Evolutionary conservation across 768 basidiomycete genomes (phyloP).

Genomic region (Phylloporus arenicola): DNA sequence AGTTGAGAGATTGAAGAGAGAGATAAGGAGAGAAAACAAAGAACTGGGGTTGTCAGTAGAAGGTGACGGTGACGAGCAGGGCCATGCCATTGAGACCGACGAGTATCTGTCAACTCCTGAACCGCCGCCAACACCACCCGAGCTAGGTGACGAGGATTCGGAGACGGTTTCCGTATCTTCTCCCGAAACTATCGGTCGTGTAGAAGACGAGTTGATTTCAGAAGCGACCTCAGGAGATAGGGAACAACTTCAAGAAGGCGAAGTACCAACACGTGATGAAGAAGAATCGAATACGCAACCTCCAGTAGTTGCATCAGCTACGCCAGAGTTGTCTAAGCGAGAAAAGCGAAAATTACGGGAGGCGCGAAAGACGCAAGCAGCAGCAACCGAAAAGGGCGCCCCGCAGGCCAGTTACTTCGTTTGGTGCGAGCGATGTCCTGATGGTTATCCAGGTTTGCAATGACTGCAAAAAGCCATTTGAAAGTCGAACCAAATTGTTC

Average conservation of each 20-base stretch:
- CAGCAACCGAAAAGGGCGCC: not conserved
- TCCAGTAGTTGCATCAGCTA: slow-evolving; percentile 1
- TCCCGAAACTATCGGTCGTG: not conserved
- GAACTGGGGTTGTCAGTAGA: slow-evolving; percentile 49
- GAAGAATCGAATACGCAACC: not conserved
- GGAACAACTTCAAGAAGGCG: slow-evolving; percentile 3
- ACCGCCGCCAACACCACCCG: slow-evolving; percentile 14
- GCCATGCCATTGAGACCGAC: slow-evolving; percentile 7
- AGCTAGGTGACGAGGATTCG: slow-evolving; percentile 1
- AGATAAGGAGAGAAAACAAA: slow-evolving; percentile 74
- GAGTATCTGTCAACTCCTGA: slow-evolving; percentile 1
- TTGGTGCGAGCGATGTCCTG: slow-evolving; percentile 6
- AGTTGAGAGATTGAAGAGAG: slow-evolving; percentile 66
- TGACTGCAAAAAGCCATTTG: slow-evolving; percentile 57
- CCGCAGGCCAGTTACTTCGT: slow-evolving; percentile 7
- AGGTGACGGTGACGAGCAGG: slow-evolving; percentile 22
- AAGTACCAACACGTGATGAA: slow-evolving; percentile 1
- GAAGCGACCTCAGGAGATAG: slow-evolving; percentile 6
- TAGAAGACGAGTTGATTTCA: slow-evolving; percentile 6
- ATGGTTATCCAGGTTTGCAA: slow-evolving; percentile 48
- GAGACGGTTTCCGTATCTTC: not conserved
- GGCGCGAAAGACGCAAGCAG: slow-evolving; percentile 50
- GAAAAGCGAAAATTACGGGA: slow-evolving; percentile 79
- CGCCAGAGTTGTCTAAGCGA: slow-evolving; percentile 56
- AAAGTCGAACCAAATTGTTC: slow-evolving; percentile 71